Evolutionary conservation across 1,139 yeast genomes (phyloP).

Genomic region (Yamadazyma friedrichii): DNA sequence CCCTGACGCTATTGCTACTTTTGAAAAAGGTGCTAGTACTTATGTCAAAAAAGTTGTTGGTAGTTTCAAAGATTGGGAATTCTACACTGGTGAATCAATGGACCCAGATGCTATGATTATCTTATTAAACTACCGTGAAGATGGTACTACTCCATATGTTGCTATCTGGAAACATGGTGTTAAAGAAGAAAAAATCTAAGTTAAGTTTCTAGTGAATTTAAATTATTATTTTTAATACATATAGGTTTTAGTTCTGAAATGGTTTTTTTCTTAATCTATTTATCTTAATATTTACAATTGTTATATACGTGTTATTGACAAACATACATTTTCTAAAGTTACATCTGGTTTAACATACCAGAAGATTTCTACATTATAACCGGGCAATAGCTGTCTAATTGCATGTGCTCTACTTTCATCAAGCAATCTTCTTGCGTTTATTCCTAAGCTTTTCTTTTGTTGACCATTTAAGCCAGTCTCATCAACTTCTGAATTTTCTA

Average conservation of each 20-base stretch:
- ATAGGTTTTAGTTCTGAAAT: conserved; percentile 1
- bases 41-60: conserved; percentile 94
- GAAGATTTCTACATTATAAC: conserved; percentile 48
- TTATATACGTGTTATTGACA: conserved; percentile 22
- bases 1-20: conserved; percentile 83
- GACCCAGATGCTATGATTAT: conserved; percentile 99
- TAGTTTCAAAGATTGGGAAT: conserved; percentile 98
- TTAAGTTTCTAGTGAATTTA: conserved; percentile 3
- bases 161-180: conserved; percentile 99
- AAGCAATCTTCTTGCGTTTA: conserved; percentile 64
- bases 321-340: conserved; percentile 72
- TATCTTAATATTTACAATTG: neutral
- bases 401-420: conserved; percentile 56
- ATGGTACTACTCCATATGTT: conserved; percentile 96
- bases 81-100: conserved; percentile 99
- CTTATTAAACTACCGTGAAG: conserved; percentile 99
- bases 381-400: conserved; percentile 29
- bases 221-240: neutral
- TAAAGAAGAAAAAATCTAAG: conserved; percentile 81
- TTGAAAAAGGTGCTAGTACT: conserved; percentile 95
- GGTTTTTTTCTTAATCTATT: conserved; percentile 1
- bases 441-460: conserved; percentile 60
- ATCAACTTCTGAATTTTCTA: conserved; percentile 26
- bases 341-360: conserved; percentile 56
- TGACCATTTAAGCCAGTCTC: conserved; percentile 24